Conservation (phyloP, 1,139 yeast genomes). For the Diutina siamensis region DNA sequence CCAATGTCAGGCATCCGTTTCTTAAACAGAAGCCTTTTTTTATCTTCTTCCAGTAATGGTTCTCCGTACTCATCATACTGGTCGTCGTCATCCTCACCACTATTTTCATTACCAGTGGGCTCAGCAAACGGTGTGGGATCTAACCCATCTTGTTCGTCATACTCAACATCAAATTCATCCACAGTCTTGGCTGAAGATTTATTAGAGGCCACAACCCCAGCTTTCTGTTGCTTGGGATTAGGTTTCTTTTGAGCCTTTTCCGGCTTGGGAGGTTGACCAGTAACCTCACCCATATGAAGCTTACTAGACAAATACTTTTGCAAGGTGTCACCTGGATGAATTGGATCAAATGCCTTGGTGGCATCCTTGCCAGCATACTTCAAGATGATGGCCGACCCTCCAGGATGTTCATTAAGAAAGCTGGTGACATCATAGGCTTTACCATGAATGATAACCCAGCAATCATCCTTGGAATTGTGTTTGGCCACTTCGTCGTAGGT, state of each 20-base stretch:
- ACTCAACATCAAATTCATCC: slow-evolving; percentile 36
- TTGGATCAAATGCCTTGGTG: slow-evolving; percentile 54
- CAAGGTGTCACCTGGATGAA: slow-evolving; percentile 77
- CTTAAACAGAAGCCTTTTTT: slow-evolving; percentile 12
- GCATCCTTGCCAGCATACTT: slow-evolving; percentile 50
- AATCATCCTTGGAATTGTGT: slow-evolving; percentile 30
- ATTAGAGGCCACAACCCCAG: too few relatives aligned
- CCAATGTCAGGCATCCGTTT: slow-evolving; percentile 47
- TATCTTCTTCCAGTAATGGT: slow-evolving; percentile 25
- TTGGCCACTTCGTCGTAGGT: slow-evolving; percentile 23
- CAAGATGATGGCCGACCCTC: slow-evolving; percentile 40
- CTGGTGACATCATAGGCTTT: slow-evolving; percentile 40
- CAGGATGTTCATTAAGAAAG: slow-evolving; percentile 41
- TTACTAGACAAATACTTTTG: slow-evolving; percentile 24
- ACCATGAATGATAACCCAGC: slow-evolving; percentile 46
- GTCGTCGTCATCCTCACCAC: slow-evolving; percentile 7
- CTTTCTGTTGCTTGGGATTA: slow-evolving; percentile 6
- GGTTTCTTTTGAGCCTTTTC: slow-evolving; percentile 9
- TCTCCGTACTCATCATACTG: slow-evolving; percentile 14
- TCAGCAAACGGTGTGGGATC: slow-evolving; percentile 14
- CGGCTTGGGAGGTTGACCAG: slow-evolving; percentile 7
- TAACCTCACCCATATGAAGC: slow-evolving; percentile 11
- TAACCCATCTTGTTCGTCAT: slow-evolving; percentile 31
- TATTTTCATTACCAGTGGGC: not conserved
- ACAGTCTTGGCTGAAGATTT: too few relatives aligned